These are phyloP conservation scores for Mortierella sp. DNA, from an alignment of 371 early-diverging fungal genomes.

Conservation along the genomic window DNA sequence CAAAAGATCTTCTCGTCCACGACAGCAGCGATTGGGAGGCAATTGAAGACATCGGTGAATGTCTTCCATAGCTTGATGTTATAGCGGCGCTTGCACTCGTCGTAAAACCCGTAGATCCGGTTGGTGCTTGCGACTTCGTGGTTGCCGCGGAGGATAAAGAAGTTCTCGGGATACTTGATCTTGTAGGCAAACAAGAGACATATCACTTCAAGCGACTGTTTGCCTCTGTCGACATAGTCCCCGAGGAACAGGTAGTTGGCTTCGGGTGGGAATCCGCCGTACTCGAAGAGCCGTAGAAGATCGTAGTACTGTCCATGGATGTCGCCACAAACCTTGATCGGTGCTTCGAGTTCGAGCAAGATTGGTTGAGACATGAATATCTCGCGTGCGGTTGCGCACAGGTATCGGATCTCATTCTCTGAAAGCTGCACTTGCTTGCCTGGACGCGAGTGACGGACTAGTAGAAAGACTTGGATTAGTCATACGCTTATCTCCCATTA, in stretches of 20 bases:
- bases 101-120: slow-evolving; percentile 98
- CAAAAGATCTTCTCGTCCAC: slow-evolving; percentile 95
- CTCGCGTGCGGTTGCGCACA: slow-evolving; percentile 90
- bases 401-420: slow-evolving; percentile 86
- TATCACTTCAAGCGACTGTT: slow-evolving; percentile 96
- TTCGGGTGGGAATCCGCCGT: slow-evolving; percentile 87
- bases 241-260: slow-evolving; percentile 95
- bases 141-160: slow-evolving; percentile 95
- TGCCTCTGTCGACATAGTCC: slow-evolving; percentile 98
- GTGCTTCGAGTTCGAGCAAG: slow-evolving; percentile 93
- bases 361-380: slow-evolving; percentile 94
- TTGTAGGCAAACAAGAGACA: slow-evolving; percentile 93
- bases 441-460: slow-evolving; percentile 92
- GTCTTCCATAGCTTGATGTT: slow-evolving; percentile 95
- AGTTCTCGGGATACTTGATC: slow-evolving; percentile 95
- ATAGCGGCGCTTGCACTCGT: slow-evolving; percentile 97
- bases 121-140: slow-evolving; percentile 97
- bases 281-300: slow-evolving; percentile 88
- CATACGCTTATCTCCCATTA: no score
- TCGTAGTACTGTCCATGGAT: slow-evolving; percentile 97
- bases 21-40: slow-evolving; percentile 93
- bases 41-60: slow-evolving; percentile 94
- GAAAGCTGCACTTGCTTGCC: slow-evolving; percentile 86
- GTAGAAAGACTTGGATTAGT: neutral
- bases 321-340: slow-evolving; percentile 94